Evolutionary conservation across 768 basidiomycete species (phyloP), one percentile per base, ranked within the genome.

Genomic region (Trametes cingulata): DNA sequence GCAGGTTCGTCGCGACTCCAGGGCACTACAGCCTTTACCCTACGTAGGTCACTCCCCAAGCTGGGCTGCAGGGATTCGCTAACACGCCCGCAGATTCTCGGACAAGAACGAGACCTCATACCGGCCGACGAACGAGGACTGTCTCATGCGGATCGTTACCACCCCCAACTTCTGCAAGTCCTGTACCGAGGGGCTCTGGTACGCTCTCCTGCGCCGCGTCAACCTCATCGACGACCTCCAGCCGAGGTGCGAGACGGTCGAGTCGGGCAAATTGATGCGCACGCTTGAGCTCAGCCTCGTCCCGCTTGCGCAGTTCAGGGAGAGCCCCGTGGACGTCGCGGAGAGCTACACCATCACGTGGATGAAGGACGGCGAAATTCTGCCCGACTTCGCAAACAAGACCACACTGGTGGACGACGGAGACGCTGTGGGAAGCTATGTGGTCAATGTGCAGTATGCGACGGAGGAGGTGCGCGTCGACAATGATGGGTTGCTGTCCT

Each of bases 101-200:
- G 77, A 85, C 35, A 70, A 75, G 39, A 90, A 91, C 65, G 70
- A 72, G 52, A 91, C 87, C 0, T 80, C 82, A 3, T 92, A 88
- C 72, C 82, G 91, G n/a, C 91, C 91, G 3, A 92, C 90, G 2
- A 90, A 91, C 63, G 85, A 90, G 60, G 87, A 85, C 70, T 92
- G 91, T 69, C 82, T 92, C 47, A 92, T 93, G 91, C 88, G 91
- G 41, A 74, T 76, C 53, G 85, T 90, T 41, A 84, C 81, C 27
- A 78, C 81, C 0, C 85, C 88, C 55, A 82, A 87, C 67, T 88
- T 92, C 69, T 92, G 91, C 78, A 83, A 78, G 63, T 85, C 83
- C 51, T 93, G 91, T 68, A 66, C 82, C 14, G 91, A 92, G 63
- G 88, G 82, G 6, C 82, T 92, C 33, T 92, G 91, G 90, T 73